Evolutionary conservation across 1,139 yeast genomes (phyloP).

Genomic region (Taphrina betulina): DNA sequence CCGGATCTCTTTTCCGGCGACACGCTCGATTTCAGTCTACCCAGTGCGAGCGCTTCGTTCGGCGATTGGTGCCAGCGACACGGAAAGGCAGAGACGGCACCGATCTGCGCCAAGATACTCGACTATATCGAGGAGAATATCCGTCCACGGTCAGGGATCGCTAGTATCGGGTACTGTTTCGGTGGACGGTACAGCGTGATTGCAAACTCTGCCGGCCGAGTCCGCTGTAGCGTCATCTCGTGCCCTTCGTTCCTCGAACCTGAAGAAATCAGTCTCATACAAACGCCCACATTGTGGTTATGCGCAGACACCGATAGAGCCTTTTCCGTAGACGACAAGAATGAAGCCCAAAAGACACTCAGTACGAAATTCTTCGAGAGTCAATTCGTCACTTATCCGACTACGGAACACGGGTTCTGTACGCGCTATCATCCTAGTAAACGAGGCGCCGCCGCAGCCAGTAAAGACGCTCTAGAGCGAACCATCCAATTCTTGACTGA

Average conservation of each 20-base stretch:
- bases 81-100: constrained; percentile 36
- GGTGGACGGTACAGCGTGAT: constrained; percentile 39
- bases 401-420: constrained; percentile 31
- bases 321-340: constrained; percentile 24
- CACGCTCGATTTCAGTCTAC: constrained; percentile 25
- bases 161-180: constrained; percentile 38
- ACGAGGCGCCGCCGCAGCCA: constrained; percentile 30
- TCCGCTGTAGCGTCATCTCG: constrained; percentile 31
- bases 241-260: constrained; percentile 29
- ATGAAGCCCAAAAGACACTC: constrained; percentile 25
- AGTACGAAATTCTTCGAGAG: constrained; percentile 22
- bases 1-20: constrained; percentile 36
- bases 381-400: constrained; percentile 28
- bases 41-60: constrained; percentile 20
- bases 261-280: constrained; percentile 24
- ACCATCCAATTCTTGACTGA: constrained; percentile 22
- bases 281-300: constrained; percentile 30
- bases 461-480: constrained; percentile 20
- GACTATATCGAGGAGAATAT: constrained; percentile 36
- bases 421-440: constrained; percentile 31
- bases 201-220: constrained; percentile 31
- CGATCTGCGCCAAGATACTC: constrained; percentile 34
- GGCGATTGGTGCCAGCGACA: constrained; percentile 36
- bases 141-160: constrained; percentile 35
- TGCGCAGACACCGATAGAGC: constrained; percentile 31